These are phyloP conservation scores for Echium plantagineum DNA, from an alignment of 257 asterid species.

Conservation along the genomic window DNA sequence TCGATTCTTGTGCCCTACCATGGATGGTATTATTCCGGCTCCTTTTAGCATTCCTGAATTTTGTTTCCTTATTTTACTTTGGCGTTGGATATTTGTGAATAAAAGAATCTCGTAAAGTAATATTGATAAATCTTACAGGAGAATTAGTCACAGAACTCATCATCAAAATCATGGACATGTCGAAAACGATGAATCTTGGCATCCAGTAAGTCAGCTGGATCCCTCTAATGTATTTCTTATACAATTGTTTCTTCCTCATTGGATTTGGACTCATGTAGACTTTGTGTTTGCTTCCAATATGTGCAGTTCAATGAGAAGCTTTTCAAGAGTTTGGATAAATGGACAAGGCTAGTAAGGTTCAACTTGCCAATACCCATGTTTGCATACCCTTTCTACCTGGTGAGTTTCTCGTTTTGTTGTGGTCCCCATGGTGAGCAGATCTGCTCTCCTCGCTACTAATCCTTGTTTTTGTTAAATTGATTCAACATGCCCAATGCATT, in stretches of 20 bases:
- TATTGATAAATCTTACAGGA: slow-evolving; percentile 32
- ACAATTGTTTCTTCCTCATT: not conserved
- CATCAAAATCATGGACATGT: slow-evolving; percentile 98
- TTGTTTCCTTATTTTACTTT: not conserved
- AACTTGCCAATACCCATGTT: slow-evolving; percentile 57
- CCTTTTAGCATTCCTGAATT: not conserved
- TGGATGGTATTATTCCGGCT: slow-evolving; percentile 62
- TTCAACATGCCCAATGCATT: too few species aligned
- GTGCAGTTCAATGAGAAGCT: slow-evolving; percentile 40
- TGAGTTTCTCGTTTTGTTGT: slow-evolving; percentile 6
- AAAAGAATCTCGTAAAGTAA: not conserved
- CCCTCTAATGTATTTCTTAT: not conserved
- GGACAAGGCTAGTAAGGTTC: slow-evolving; percentile 42
- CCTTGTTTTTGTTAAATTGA: not conserved
- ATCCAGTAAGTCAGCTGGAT: slow-evolving; percentile 43
- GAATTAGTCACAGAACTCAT: slow-evolving; percentile 95
- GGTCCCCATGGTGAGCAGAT: too few species aligned
- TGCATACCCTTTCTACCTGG: slow-evolving; percentile 59
- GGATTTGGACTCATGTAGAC: not conserved
- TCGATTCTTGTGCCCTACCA: slow-evolving; percentile 95
- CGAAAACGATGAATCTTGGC: slow-evolving; percentile 95
- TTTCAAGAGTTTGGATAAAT: slow-evolving; percentile 17
- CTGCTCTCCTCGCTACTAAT: not conserved
- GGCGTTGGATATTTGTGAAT: not conserved
- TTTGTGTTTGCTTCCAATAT: slow-evolving; percentile 2